Evolutionary conservation across 306 rosid genomes (phyloP), one percentile per base, ranked within the genome.

Genomic region (Ormosia emarginata): DNA sequence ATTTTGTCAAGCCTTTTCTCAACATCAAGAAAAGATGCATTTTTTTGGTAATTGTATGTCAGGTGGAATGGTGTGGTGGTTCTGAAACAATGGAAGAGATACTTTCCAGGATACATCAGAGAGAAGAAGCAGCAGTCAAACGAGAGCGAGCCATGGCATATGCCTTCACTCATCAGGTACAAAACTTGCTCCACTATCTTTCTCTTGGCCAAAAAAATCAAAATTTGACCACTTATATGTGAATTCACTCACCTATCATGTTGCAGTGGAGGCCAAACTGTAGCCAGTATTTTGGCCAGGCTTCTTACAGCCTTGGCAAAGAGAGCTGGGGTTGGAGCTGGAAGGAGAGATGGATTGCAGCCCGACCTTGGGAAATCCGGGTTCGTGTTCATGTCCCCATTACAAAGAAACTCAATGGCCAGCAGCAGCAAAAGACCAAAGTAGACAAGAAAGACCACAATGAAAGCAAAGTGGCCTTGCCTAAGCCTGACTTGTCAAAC

Each of bases 251-350:
- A 13, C 2, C 73, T 11, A 43, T 74, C 50, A 59, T 61, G 50
- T 39, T 87, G 91, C 90, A 94, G 97, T 92, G 95, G 98, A 90
- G 94, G 67, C 95, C 94, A 71, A 90, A 94, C 76, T 88, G 93
- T 40, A 93, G 86, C 84, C 94, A 90, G 63, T 86, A 86, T 80
- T 83, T 91, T 36, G 93, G 91, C 4, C 94, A 89, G 59, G 91
- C 93, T 73, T 87, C 94, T 18, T 85, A 80, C 56, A 77, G 85
- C 77, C 86, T 90, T 52, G 90, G 92, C 32, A 91, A 84, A 68
- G 94, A 85, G 66, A 90, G 87, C 64, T 94, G 94, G 95, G 97
- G 98, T 44, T 94, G 98, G 98, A 92, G 97, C 84, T 93, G 96
- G 97, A 86, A 50, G 33, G 96, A 91, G 57, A 91, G 97, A 5